A percentile compares a stretch with the other conserved stretches of the same genome.
These are phyloP conservation scores for Tuber indicum DNA, from an alignment of 495 filamentous ascomycete genomes.

Conservation along the genomic window DNA sequence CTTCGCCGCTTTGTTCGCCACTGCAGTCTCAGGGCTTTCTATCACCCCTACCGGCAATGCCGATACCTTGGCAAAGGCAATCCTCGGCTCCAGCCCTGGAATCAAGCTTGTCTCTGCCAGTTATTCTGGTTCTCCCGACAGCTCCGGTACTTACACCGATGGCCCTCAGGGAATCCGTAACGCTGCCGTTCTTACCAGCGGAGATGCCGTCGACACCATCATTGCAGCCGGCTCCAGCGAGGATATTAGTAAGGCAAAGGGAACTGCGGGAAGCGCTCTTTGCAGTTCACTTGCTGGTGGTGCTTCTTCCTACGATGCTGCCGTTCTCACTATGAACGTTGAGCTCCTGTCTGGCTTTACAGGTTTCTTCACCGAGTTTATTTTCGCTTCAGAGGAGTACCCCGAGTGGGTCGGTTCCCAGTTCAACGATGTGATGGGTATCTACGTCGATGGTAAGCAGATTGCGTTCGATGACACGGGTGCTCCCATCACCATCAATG, in stretches of 20 bases:
- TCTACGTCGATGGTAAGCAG: conserved; percentile 33
- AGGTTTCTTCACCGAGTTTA: conserved; percentile 26
- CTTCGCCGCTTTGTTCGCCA: conserved; percentile 34
- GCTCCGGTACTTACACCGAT: conserved; percentile 28
- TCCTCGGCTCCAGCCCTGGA: conserved; percentile 25
- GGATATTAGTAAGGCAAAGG: conserved; percentile 7
- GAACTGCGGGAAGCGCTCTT: conserved; percentile 12
- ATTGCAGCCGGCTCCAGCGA: neutral
- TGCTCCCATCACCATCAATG: conserved; percentile 23
- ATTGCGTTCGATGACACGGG: conserved; percentile 23
- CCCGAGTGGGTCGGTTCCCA: conserved; percentile 28
- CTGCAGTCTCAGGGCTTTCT: conserved; percentile 24
- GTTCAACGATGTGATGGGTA: conserved; percentile 38
- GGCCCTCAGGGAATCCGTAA: conserved; percentile 32
- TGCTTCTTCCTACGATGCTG: conserved; percentile 19
- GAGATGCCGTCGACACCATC: conserved; percentile 27
- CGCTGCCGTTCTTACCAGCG: conserved; percentile 31
- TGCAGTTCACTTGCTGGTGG: conserved; percentile 23
- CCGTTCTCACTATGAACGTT: conserved; percentile 34
- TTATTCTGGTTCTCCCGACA: conserved; percentile 16
- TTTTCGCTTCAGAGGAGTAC: conserved; percentile 37
- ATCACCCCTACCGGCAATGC: conserved; percentile 33
- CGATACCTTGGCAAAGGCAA: conserved; percentile 26
- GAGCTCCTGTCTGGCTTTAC: conserved; percentile 9
- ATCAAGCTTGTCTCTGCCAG: conserved; percentile 32